Percentiles rank a stretch among this genome's conserved stretches.
phyloP scores from a whole-genome alignment of 2,329 filamentous ascomycete genomes.

The Reticulascus tulasneorum region DNA sequence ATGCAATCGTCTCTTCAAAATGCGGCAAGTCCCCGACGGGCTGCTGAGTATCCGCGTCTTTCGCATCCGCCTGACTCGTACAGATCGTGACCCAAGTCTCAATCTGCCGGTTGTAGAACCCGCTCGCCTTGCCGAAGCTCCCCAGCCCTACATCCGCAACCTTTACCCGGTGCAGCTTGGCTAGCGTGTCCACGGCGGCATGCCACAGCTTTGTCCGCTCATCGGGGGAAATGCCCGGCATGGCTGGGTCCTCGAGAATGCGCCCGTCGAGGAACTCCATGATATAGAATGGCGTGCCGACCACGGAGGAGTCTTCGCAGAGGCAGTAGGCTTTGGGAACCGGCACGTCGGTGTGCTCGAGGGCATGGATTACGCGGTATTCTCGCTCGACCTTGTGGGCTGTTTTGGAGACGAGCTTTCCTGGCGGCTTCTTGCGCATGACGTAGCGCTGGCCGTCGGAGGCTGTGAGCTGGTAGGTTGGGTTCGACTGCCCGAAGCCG shows the following conservation, averaged over 20 bases:
- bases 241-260: slow-evolving; percentile 83
- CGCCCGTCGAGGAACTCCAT: slow-evolving; percentile 95
- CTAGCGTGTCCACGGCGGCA: slow-evolving; percentile 77
- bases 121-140: slow-evolving; percentile 66
- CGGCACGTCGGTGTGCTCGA: slow-evolving; percentile 74
- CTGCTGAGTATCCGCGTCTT: slow-evolving; percentile 72
- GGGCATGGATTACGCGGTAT: slow-evolving; percentile 82
- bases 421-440: slow-evolving; percentile 97
- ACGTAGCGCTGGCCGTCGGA: slow-evolving; percentile 71
- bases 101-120: slow-evolving; percentile 85
- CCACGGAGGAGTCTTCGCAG: slow-evolving; percentile 74
- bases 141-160: slow-evolving; percentile 64
- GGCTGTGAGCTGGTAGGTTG: slow-evolving; percentile 86
- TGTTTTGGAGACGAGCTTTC: slow-evolving; percentile 84
- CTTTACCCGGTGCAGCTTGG: slow-evolving; percentile 75
- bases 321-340: slow-evolving; percentile 80
- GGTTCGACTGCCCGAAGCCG: slow-evolving; percentile 95
- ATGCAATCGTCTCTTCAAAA: slow-evolving; percentile 73
- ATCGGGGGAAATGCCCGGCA: slow-evolving; percentile 65
- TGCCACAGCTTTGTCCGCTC: slow-evolving; percentile 81
- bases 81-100: slow-evolving; percentile 78
- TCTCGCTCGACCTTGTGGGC: slow-evolving; percentile 97
- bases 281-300: slow-evolving; percentile 93
- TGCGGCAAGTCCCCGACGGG: slow-evolving; percentile 80
- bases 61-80: slow-evolving; percentile 67